Percentiles rank a stretch among this genome's conserved stretches.
Conservation (phyloP, 2,329 filamentous ascomycete genomes). For the Claviceps paspali region DNA sequence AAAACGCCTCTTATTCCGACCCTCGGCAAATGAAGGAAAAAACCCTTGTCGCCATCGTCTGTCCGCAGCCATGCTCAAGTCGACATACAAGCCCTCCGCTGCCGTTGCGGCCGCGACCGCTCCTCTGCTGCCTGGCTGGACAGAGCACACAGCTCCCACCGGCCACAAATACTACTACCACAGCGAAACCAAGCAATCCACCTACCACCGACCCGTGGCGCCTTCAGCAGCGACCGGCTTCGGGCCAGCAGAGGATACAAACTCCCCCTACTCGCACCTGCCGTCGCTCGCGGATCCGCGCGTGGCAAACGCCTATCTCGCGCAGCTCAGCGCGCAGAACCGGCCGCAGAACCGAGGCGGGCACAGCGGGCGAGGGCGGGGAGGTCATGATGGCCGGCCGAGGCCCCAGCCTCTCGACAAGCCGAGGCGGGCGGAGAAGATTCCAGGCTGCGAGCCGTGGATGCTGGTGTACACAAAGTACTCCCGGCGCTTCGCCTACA, state of each 20-base stretch:
- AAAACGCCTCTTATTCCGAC: neutral
- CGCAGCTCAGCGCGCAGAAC: conserved; percentile 31
- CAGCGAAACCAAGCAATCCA: conserved; percentile 66
- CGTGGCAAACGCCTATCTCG: conserved; percentile 45
- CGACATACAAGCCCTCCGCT: conserved; percentile 51
- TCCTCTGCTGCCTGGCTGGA: conserved; percentile 68
- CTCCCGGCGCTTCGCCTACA: conserved; percentile 79
- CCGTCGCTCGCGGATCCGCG: conserved; percentile 36
- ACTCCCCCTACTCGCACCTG: conserved; percentile 14
- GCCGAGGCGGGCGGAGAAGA: conserved; percentile 62
- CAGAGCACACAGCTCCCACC: conserved; percentile 79
- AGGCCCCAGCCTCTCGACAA: conserved; percentile 60
- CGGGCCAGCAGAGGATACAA: conserved; percentile 15
- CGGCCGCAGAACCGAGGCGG: conserved; percentile 20
- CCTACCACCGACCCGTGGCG: conserved; percentile 59
- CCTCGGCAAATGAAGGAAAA: neutral
- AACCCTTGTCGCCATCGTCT: neutral
- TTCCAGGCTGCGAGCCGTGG: conserved; percentile 78
- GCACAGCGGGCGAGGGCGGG: conserved; percentile 22
- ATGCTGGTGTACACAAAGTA: conserved; percentile 85
- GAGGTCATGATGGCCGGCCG: conserved; percentile 39
- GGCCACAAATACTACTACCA: conserved; percentile 87
- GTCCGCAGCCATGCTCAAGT: conserved; percentile 48
- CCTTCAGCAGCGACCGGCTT: conserved; percentile 8
- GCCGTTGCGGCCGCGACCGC: conserved; percentile 20